Evolutionary conservation across 352 stramenopile genomes (phyloP).

Genomic region (Globisporangium splendens): DNA sequence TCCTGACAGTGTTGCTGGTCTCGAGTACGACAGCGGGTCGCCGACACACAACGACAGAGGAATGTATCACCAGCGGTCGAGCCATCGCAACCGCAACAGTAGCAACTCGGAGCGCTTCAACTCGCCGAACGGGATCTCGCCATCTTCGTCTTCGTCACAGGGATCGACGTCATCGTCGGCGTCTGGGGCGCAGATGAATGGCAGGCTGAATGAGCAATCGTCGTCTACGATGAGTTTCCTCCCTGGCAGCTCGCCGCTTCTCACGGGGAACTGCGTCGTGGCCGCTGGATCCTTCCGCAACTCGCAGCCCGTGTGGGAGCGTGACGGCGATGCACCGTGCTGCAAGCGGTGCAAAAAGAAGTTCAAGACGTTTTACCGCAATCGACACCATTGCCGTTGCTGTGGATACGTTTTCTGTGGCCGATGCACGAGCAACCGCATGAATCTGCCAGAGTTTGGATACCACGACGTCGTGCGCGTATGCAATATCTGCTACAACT

Average conservation of each 20-base stretch:
- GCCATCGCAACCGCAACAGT: conserved; percentile 9
- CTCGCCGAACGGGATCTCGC: conserved; percentile 13
- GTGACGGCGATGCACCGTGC: conserved; percentile 74
- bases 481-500: conserved; percentile 79
- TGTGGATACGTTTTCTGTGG: conserved; percentile 85
- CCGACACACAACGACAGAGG: conserved; percentile 21
- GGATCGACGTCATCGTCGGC: conserved; percentile 13
- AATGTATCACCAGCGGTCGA: conserved; percentile 9
- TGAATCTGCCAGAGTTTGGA: conserved; percentile 84
- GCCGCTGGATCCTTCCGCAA: conserved; percentile 60
- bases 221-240: conserved; percentile 43
- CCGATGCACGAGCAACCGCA: conserved; percentile 76
- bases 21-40: conserved; percentile 46
- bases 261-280: conserved; percentile 68
- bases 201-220: conserved; percentile 12
- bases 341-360: conserved; percentile 90
- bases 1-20: conserved; percentile 41
- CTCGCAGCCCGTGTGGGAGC: conserved; percentile 81
- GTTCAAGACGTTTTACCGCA: conserved; percentile 82
- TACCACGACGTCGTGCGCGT: conserved; percentile 87
- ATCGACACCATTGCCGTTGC: conserved; percentile 79
- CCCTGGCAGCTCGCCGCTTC: conserved; percentile 54
- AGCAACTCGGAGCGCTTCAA: conserved; percentile 18
- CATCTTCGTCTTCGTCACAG: conserved; percentile 20
- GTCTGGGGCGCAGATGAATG: conserved; percentile 10